A percentile compares a stretch with the other conserved stretches of the same genome.
Evolutionary conservation across 1,284 basidiomycete genomes (phyloP).

Genomic region (Pterula multifida): DNA sequence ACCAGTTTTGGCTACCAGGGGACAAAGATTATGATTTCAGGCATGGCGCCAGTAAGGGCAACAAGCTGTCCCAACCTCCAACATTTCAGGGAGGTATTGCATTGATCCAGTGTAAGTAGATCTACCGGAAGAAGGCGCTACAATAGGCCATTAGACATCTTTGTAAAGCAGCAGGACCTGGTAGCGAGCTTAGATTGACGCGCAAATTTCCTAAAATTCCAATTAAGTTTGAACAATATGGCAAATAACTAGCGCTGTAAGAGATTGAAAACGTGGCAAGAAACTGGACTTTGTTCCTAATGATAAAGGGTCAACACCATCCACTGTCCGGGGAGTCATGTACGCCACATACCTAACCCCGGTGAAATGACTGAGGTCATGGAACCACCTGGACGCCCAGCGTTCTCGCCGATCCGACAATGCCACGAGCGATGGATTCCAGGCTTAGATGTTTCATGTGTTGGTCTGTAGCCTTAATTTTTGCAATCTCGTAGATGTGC

Average conservation of each 20-base stretch:
- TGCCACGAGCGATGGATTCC: slow-evolving; percentile 78
- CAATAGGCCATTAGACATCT: background rate
- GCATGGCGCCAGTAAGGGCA: no score
- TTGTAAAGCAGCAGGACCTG: background rate
- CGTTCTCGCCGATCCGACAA: slow-evolving; percentile 77
- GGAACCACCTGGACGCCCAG: slow-evolving; percentile 83
- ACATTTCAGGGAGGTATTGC: no score
- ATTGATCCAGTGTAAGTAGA: background rate
- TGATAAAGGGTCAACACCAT: background rate
- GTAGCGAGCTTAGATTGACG: background rate
- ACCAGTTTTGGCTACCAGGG: background rate
- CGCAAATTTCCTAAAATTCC: background rate
- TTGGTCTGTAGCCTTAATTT: slow-evolving; percentile 88
- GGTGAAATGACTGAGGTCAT: slow-evolving; percentile 29
- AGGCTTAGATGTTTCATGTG: slow-evolving; percentile 76
- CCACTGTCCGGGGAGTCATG: background rate
- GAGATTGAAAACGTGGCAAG: background rate
- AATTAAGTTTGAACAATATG: background rate
- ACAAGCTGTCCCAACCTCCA: no score
- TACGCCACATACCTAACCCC: background rate
- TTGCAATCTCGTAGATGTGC: slow-evolving; percentile 98
- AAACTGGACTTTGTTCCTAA: background rate
- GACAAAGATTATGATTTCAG: no score
- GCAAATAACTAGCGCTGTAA: background rate
- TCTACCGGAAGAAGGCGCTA: background rate